Percentiles rank a stretch among this genome's conserved stretches.
Evolutionary conservation across 345 rosid species (phyloP).

Genomic region (Streptanthus diversifolius): DNA sequence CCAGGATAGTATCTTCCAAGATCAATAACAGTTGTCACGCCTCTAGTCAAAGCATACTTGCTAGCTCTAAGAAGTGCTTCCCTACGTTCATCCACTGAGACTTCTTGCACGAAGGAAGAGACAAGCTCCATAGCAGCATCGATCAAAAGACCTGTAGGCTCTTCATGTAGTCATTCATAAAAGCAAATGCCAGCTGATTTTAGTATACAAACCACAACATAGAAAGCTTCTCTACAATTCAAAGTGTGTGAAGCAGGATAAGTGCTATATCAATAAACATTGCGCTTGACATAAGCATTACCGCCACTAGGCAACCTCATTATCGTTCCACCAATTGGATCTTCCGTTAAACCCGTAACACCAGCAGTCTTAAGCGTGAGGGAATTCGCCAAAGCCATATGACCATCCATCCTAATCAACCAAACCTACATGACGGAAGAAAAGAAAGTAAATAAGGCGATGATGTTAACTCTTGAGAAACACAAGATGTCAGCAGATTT

Average conservation of each 20-base stretch:
- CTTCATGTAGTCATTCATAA: conserved; percentile 41
- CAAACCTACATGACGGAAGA: conserved; percentile 51
- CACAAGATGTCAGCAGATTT: neutral
- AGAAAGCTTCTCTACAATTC: neutral
- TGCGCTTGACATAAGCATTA: conserved; percentile 23
- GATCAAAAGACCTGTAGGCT: conserved; percentile 72
- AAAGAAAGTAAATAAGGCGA: neutral
- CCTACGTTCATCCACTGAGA: conserved; percentile 70
- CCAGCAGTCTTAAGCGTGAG: conserved; percentile 65
- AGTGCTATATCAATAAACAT: neutral
- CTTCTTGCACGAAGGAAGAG: conserved; percentile 52
- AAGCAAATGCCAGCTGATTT: neutral
- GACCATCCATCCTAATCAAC: conserved; percentile 88
- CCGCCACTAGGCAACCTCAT: conserved; percentile 58
- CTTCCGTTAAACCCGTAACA: conserved; percentile 47
- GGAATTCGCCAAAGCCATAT: conserved; percentile 91
- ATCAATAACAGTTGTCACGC: conserved; percentile 85
- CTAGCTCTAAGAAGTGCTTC: conserved; percentile 77
- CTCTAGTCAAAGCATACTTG: conserved; percentile 67
- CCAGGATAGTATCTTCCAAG: conserved; percentile 87
- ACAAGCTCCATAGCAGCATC: conserved; percentile 88
- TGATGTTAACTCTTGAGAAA: conserved; percentile 1
- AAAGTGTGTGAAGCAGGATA: neutral
- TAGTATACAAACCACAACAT: conserved; percentile 15
- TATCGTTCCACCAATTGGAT: conserved; percentile 76